phyloP scores from a whole-genome alignment of 2,329 filamentous ascomycete genomes.

The Aspergillus unguis region DNA sequence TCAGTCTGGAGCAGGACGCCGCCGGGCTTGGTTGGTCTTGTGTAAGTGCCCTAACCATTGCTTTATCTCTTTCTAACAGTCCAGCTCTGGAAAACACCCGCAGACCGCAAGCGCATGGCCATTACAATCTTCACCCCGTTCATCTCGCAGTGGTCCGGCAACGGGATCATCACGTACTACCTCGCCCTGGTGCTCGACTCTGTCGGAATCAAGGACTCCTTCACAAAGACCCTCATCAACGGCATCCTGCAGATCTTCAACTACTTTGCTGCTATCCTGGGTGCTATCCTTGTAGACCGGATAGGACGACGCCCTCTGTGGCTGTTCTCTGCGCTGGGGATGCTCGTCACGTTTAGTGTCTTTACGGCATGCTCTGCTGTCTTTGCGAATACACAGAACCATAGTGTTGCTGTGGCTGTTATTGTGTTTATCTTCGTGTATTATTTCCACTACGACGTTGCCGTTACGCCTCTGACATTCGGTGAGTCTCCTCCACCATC shows the following conservation, averaged over 20 bases:
- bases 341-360: constrained; percentile 24
- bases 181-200: neutral
- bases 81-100: neutral
- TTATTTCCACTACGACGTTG: constrained; percentile 59
- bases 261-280: neutral
- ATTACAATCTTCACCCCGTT: no score
- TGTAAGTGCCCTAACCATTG: neutral
- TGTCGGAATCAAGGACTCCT: neutral
- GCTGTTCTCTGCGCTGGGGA: constrained; percentile 17
- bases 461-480: constrained; percentile 57
- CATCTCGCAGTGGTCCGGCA: neutral
- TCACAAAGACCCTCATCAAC: neutral
- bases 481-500: no score
- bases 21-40: neutral
- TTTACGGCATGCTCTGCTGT: constrained; percentile 22
- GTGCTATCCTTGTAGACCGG: neutral
- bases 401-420: constrained; percentile 32
- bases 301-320: neutral
- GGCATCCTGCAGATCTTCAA: constrained; percentile 2
- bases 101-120: no score
- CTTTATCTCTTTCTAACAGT: neutral
- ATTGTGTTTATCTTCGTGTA: constrained; percentile 60
- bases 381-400: constrained; percentile 17
- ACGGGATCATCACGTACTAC: constrained; percentile 1
- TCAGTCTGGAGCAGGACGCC: neutral